phyloP scores from a whole-genome alignment of 768 basidiomycete genomes.

The Boletus speciosus region DNA sequence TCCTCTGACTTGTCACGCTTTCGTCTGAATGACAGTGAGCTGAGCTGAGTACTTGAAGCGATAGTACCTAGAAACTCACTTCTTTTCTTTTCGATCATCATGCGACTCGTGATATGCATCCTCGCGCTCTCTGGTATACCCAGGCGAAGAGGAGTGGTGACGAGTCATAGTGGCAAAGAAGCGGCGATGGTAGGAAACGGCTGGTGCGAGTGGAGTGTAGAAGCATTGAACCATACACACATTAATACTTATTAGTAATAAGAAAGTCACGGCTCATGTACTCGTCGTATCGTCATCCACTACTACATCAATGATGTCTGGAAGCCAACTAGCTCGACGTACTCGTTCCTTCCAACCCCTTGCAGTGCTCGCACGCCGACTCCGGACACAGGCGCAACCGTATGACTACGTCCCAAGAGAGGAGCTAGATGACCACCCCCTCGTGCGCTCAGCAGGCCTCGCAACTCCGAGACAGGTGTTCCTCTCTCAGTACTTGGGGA shows the following conservation, averaged over 20 bases:
- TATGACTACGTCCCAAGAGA: conserved; percentile 39
- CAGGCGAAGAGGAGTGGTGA: conserved; percentile 47
- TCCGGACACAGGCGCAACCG: conserved; percentile 57
- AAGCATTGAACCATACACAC: background rate
- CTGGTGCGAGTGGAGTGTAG: background rate
- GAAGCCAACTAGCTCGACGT: conserved; percentile 23
- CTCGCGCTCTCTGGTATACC: conserved; percentile 21
- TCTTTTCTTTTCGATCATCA: conserved; percentile 42
- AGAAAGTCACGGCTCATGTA: background rate
- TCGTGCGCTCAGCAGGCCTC: conserved; percentile 41
- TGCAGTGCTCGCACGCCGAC: conserved; percentile 23
- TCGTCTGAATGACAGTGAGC: conserved; percentile 45
- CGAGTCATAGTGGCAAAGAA: conserved; percentile 38
- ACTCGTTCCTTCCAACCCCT: conserved; percentile 27
- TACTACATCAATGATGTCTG: conserved; percentile 19
- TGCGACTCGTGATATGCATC: conserved; percentile 35
- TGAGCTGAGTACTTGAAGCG: background rate
- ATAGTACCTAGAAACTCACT: conserved; percentile 34
- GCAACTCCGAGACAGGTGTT: conserved; percentile 59
- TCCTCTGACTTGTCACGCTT: conserved; percentile 89
- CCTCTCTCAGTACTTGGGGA: background rate
- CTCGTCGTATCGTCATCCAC: background rate
- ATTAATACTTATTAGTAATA: no score
- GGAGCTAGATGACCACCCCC: conserved; percentile 31
- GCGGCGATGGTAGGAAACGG: background rate